phyloP scores from a whole-genome alignment of 352 stramenopile species.

The Hyaloperonospora arabidopsidis region DNA sequence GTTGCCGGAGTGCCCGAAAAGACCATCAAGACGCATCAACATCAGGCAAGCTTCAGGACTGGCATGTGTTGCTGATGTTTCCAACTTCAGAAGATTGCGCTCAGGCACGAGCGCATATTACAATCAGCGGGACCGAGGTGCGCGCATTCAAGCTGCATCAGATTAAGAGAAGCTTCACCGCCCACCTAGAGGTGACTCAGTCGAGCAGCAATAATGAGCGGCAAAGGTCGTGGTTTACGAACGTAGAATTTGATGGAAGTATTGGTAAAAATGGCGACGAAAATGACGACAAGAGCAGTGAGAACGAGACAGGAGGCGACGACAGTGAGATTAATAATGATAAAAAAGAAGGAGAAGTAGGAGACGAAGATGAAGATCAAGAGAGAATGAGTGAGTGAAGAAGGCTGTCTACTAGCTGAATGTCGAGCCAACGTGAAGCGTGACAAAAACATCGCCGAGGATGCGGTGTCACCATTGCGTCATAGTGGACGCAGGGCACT shows the following conservation, averaged over 20 bases:
- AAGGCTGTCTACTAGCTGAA: conserved; percentile 17
- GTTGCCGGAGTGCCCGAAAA: conserved; percentile 57
- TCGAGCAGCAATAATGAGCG: conserved; percentile 25
- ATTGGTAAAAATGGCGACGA: conserved; percentile 7
- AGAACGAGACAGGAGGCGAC: conserved; percentile 5
- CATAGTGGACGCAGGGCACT: background rate
- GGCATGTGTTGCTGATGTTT: conserved; percentile 66
- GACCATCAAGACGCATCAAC: conserved; percentile 20
- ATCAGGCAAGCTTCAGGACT: conserved; percentile 24
- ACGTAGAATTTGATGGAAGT: conserved; percentile 8
- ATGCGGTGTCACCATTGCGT: background rate
- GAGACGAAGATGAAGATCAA: conserved; percentile 1
- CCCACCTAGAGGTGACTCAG: conserved; percentile 52
- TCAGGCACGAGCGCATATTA: conserved; percentile 63
- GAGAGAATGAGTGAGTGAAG: conserved; percentile 1
- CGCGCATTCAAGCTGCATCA: conserved; percentile 72
- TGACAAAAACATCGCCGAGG: conserved; percentile 1
- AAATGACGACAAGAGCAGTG: conserved; percentile 5
- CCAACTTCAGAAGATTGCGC: conserved; percentile 47
- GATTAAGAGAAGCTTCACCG: conserved; percentile 62
- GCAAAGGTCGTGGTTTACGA: conserved; percentile 24
- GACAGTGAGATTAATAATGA: conserved; percentile 2
- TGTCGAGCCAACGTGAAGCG: conserved; percentile 15
- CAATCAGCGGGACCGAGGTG: conserved; percentile 65
- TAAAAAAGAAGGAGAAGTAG: conserved; percentile 7